These are phyloP conservation scores for Lagenidium giganteum DNA, from an alignment of 352 stramenopile genomes.

Conservation along the genomic window DNA sequence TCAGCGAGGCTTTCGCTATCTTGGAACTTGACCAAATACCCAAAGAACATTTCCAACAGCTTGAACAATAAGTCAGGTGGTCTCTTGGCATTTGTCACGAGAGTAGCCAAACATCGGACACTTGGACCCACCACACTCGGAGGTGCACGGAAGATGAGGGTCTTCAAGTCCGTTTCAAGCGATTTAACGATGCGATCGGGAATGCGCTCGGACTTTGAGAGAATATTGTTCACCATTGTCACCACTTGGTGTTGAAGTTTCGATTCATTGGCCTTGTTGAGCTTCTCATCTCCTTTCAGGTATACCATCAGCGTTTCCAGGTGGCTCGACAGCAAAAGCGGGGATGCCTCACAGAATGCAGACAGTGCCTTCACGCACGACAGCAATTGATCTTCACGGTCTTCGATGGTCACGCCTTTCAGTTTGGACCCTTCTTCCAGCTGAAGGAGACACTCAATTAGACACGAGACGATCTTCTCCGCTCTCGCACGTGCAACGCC, in stretches of 20 bases:
- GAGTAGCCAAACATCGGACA: constrained; percentile 64
- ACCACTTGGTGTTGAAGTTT: constrained; percentile 62
- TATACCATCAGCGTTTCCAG: constrained; percentile 75
- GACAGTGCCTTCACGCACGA: constrained; percentile 73
- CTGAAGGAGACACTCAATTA: constrained; percentile 61
- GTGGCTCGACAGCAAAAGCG: constrained; percentile 45
- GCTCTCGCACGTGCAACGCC: constrained; percentile 43
- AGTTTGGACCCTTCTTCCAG: constrained; percentile 68
- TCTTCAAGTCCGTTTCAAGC: constrained; percentile 61
- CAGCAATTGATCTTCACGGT: constrained; percentile 57
- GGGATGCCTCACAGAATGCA: constrained; percentile 69
- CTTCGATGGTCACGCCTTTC: constrained; percentile 43
- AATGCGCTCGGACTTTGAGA: constrained; percentile 43
- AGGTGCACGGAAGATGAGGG: constrained; percentile 51
- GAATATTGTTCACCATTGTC: constrained; percentile 57
- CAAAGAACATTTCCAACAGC: constrained; percentile 67
- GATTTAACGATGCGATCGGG: constrained; percentile 29
- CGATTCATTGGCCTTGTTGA: constrained; percentile 41
- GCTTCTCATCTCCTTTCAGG: constrained; percentile 48
- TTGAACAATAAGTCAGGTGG: constrained; percentile 38
- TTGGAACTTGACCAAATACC: constrained; percentile 47
- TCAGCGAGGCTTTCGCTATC: constrained; percentile 23
- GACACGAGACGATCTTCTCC: constrained; percentile 54
- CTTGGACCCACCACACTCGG: constrained; percentile 81
- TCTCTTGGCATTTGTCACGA: constrained; percentile 38